A percentile compares a stretch with the other conserved stretches of the same genome.
phyloP scores from a whole-genome alignment of 805 yeast species.

The Debaryomyces prosopidis region DNA sequence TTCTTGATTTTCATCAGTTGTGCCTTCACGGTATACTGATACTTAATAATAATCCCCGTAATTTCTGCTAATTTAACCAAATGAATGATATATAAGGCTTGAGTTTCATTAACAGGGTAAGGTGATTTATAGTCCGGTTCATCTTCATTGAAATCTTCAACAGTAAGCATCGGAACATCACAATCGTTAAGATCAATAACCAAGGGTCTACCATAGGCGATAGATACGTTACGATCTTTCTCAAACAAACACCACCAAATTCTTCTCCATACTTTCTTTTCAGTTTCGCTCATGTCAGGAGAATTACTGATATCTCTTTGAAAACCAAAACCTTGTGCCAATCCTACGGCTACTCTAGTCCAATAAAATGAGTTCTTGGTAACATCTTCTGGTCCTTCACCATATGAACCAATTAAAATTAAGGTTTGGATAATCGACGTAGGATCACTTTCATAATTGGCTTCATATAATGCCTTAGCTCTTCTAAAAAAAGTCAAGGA shows the following conservation, averaged over 20 bases:
- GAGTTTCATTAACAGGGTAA: conserved; percentile 47
- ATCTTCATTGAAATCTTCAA: conserved; percentile 64
- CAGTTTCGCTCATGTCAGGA: conserved; percentile 36
- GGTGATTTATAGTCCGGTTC: conserved; percentile 33
- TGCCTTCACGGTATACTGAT: conserved; percentile 71
- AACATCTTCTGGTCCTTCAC: conserved; percentile 74
- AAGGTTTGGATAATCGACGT: conserved; percentile 61
- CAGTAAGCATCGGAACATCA: conserved; percentile 69
- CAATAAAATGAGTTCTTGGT: conserved; percentile 67
- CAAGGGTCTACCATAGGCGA: conserved; percentile 74
- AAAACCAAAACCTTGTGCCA: conserved; percentile 76
- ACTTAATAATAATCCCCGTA: conserved; percentile 65
- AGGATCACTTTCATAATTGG: conserved; percentile 66
- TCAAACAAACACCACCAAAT: conserved; percentile 78
- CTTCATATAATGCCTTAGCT: conserved; percentile 73
- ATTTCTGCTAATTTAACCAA: conserved; percentile 68
- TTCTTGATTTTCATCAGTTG: conserved; percentile 50
- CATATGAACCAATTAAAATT: conserved; percentile 62
- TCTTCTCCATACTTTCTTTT: conserved; percentile 57
- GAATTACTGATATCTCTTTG: conserved; percentile 56
- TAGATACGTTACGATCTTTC: conserved; percentile 67
- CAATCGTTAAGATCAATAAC: conserved; percentile 70
- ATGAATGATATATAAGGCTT: conserved; percentile 61
- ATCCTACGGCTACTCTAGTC: conserved; percentile 66
- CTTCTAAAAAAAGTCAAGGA: conserved; percentile 57